phyloP scores from a whole-genome alignment of 192 early-diverging fungal genomes.

The Entomortierella parvispora region DNA sequence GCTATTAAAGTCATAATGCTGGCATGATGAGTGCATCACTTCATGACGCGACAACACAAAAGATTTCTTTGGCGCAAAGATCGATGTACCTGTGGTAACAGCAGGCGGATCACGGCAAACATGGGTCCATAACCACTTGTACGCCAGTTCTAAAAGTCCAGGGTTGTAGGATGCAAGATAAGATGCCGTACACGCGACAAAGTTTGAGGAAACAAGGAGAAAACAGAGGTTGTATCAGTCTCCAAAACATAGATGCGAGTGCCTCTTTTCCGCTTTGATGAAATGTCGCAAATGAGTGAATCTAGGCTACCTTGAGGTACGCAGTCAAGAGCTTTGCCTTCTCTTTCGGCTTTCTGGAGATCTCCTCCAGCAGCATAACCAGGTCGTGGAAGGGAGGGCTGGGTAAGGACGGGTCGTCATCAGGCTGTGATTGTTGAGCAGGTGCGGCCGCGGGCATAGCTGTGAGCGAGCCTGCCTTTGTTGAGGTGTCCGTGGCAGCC shows the following conservation, averaged over 20 bases:
- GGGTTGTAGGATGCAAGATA: no score
- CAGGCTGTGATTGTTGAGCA: neutral
- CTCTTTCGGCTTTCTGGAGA: constrained; percentile 21
- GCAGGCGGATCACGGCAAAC: constrained; percentile 50
- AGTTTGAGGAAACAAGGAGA: neutral
- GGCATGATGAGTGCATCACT: neutral
- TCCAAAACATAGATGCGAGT: neutral
- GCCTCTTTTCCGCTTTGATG: neutral
- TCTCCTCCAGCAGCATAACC: constrained; percentile 45
- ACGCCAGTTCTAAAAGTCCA: constrained; percentile 39
- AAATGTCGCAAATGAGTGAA: neutral
- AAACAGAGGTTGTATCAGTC: neutral
- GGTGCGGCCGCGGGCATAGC: neutral
- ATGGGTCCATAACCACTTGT: constrained; percentile 36
- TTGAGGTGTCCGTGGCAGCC: no score
- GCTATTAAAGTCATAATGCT: constrained; percentile 13
- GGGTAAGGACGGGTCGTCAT: constrained; percentile 26
- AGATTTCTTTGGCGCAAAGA: neutral
- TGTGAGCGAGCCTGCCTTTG: neutral
- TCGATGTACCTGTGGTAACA: constrained; percentile 44
- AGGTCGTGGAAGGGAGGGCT: constrained; percentile 44
- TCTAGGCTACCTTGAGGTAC: constrained; percentile 22
- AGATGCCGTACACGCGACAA: no score
- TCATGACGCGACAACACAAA: neutral
- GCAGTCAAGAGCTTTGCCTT: constrained; percentile 13